Base-by-base conservation (phyloP, 2,329 filamentous ascomycete genomes). In the Trichophyton verrucosum region DNA sequence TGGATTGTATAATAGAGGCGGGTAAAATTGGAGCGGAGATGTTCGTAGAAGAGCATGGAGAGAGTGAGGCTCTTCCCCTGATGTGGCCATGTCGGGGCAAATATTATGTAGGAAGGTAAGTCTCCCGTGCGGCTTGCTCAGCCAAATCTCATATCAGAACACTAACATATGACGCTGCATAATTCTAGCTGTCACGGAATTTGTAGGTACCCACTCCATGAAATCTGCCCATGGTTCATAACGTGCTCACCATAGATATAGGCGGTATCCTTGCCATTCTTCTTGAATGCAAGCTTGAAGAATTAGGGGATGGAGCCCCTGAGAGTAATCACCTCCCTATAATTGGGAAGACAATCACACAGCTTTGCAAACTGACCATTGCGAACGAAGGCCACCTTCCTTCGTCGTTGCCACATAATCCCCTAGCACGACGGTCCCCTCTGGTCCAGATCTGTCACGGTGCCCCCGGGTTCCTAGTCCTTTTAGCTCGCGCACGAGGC, bases 381-480 rank as follows among this genome's bases (percentile, higher is more conserved):
- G 61, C 66, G 4, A 65, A 68, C 20, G 64, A 71, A 6, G 75
- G 75, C 6, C 73, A 76, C 60, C 66, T 77, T 2, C 74, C 74
- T 1, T 73, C 70, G 53, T 65, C 69, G 3, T 66, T 75, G 27
- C 75, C 75, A 1, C 64, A 66, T 2, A 68, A 64, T 36, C 64
- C 66, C n/a, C 63, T 53, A 6, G 63, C 65, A 3, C 66, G 64
- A 36, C 22, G 62, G 11, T 71, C 68, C 1, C 69, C 70, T 42
- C 68, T 76, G 9, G 71, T 76, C 1, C 75, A 77, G 51, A 66
- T 76, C 38, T 77, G 75, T 38, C 75, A 77, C 60, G 75, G 75
- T 2, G 69, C 69, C 15, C 75, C 75, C 1, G 73, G 72, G 0
- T 62, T 75, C 3, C 65, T 77, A 4, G 61, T 73, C 15, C 68